Evolutionary conservation across 352 stramenopile species (phyloP), one percentile per base, ranked within the genome.

Genomic region (Globisporangium canariense): DNA sequence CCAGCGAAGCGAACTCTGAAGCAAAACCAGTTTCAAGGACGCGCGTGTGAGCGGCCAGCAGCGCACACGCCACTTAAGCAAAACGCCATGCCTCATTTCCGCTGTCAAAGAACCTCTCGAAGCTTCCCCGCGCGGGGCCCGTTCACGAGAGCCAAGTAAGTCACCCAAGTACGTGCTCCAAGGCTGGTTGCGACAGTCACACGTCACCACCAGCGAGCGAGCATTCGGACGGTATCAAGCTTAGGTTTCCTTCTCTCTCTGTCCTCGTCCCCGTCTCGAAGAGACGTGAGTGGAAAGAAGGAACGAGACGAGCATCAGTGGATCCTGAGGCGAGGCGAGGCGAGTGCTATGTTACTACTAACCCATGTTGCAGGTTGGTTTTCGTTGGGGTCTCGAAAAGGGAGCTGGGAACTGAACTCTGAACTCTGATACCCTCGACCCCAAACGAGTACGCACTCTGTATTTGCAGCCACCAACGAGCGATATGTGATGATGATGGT

Each of bases 1-100:
- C 4, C 6, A 22, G 41, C 41, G n/a, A 58, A 22, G 41, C 41
- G n/a, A 58, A 55, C 36, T 63, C 43, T 63, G 57, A 63, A 63
- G 57, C 45, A 45, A 41, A 51, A 30, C 5, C 9, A 58, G 32
- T 46, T 46, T 46, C 32, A n/a, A 9, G 9, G 52, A 60, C 18
- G 38, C 25, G 34, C 6, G 28, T 9, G 4, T 16, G 57, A 55
- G 43, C 57, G 43, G 30, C 28, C 43, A 55, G 30, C 25, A 63
- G 57, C 57, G 5, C 43, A 7, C 30, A 41, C 57, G 28, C 41
- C 43, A 63, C 55, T 63, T 38, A 4, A 52, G 46, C 7, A n/a
- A 4, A 20, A 52, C n/a, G 30, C 8, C 51, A 43, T 58, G 14
- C 16, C 18, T 14, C 32, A 18, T 32, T 55, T 40, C 50, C 16